Conservation (phyloP, 2,329 filamentous ascomycete genomes). For the Knoxdaviesia proteae region DNA sequence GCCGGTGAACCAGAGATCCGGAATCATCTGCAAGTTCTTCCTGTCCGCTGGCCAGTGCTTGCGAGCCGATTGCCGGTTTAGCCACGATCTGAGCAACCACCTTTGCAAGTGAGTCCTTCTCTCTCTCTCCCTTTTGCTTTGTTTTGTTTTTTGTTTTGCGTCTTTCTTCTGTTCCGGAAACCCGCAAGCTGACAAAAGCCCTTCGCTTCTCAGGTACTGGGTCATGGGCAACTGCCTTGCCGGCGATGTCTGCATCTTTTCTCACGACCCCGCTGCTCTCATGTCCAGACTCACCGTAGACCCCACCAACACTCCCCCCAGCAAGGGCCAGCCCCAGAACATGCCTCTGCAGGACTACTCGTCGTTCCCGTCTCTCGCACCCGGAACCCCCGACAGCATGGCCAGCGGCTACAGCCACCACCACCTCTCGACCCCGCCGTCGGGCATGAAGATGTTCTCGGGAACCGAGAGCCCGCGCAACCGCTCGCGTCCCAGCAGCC, state of each 20-base stretch:
- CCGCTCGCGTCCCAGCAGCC: slow-evolving; percentile 67
- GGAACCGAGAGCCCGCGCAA: slow-evolving; percentile 43
- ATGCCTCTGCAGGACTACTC: slow-evolving; percentile 70
- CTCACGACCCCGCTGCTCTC: slow-evolving; percentile 76
- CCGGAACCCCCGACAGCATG: slow-evolving; percentile 36
- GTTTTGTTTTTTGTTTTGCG: neutral
- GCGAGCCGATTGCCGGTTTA: slow-evolving; percentile 88
- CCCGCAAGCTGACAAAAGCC: no score
- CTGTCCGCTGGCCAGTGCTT: slow-evolving; percentile 89
- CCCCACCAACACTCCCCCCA: slow-evolving; percentile 39
- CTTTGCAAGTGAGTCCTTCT: slow-evolving; percentile 72
- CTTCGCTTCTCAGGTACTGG: slow-evolving; percentile 49
- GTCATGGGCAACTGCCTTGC: slow-evolving; percentile 88
- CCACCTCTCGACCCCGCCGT: slow-evolving; percentile 40
- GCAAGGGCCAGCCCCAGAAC: slow-evolving; percentile 33
- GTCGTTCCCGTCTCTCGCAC: slow-evolving; percentile 60
- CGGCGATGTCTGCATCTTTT: slow-evolving; percentile 87
- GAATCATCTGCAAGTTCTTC: slow-evolving; percentile 94
- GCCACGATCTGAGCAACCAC: slow-evolving; percentile 86
- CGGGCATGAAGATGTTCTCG: slow-evolving; percentile 45
- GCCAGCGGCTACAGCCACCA: slow-evolving; percentile 19
- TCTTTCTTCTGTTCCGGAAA: no score
- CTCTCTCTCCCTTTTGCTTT: slow-evolving; percentile 4
- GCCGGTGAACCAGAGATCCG: slow-evolving; percentile 58
- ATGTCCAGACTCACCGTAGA: slow-evolving; percentile 64